Evolutionary conservation across 2,329 filamentous ascomycete genomes (phyloP).

Genomic region (Penicillium sp.): DNA sequence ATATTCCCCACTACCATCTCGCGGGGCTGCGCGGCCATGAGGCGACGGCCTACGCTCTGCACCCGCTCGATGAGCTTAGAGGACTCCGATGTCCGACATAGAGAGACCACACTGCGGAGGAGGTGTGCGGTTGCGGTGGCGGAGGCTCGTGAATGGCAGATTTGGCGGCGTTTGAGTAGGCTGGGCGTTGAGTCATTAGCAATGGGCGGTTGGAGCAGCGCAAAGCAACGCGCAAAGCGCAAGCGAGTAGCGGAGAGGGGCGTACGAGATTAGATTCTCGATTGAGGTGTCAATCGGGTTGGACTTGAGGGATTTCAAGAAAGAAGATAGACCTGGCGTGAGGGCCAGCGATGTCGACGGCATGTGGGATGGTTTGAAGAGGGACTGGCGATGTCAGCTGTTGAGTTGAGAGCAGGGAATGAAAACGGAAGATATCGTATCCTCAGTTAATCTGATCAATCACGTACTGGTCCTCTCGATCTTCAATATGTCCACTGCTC

Average conservation of each 20-base stretch:
- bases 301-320: slow-evolving; percentile 77
- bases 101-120: slow-evolving; percentile 82
- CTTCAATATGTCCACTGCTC: too few species aligned
- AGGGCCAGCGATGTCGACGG: slow-evolving; percentile 59
- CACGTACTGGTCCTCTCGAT: too few species aligned
- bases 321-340: slow-evolving; percentile 76
- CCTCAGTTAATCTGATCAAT: too few species aligned
- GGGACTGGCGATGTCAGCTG: slow-evolving; percentile 7
- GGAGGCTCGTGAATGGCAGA: slow-evolving; percentile 83
- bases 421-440: too few species aligned
- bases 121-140: slow-evolving; percentile 90
- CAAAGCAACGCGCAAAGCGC: background rate
- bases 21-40: slow-evolving; percentile 82
- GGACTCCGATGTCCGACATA: slow-evolving; percentile 77
- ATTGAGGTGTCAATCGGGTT: slow-evolving; percentile 79
- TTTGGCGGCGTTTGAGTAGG: slow-evolving; percentile 87
- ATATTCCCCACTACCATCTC: slow-evolving; percentile 96
- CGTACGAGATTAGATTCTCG: slow-evolving; percentile 81
- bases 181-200: slow-evolving; percentile 51
- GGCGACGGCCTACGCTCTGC: slow-evolving; percentile 73
- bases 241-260: background rate
- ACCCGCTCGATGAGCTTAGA: slow-evolving; percentile 79
- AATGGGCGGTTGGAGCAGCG: background rate
- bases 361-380: slow-evolving; percentile 53
- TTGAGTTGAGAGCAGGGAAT: background rate